A percentile compares a stretch with the other conserved stretches of the same genome.
phyloP scores from a whole-genome alignment of 164 flowering plant genomes.

The Vitis rotundifolia region DNA sequence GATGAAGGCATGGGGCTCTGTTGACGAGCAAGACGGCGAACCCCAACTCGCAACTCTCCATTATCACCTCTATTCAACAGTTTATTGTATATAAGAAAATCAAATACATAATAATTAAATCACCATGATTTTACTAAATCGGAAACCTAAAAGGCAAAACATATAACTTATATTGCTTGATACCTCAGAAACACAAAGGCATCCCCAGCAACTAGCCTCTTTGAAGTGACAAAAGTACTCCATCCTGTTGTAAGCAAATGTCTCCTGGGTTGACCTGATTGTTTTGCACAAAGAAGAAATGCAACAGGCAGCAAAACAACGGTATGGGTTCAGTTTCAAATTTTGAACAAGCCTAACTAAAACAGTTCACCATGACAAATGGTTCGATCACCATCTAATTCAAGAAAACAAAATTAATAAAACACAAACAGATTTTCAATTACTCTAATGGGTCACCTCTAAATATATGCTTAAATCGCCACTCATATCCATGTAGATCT shows the following conservation, averaged over 20 bases:
- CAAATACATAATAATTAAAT: background rate
- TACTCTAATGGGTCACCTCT: slow-evolving; percentile 38
- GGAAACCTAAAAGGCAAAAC: background rate
- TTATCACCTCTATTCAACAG: slow-evolving; percentile 35
- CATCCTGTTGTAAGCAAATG: slow-evolving; percentile 77
- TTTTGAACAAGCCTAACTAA: background rate
- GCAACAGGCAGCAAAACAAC: background rate
- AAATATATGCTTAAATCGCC: slow-evolving; percentile 73
- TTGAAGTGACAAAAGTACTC: slow-evolving; percentile 73
- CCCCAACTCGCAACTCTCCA: slow-evolving; percentile 70
- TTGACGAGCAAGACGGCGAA: slow-evolving; percentile 56
- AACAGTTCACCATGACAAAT: background rate
- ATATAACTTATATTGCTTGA: background rate
- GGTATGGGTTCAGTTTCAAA: too few species aligned
- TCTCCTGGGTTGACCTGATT: slow-evolving; percentile 68
- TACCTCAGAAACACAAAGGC: slow-evolving; percentile 72
- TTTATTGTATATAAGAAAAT: background rate
- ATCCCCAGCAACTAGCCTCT: slow-evolving; percentile 71
- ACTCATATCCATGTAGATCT: slow-evolving; percentile 74
- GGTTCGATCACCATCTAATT: background rate
- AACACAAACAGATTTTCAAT: background rate
- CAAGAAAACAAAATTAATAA: background rate
- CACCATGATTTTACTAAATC: too few species aligned
- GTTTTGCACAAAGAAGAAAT: background rate
- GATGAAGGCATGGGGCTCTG: slow-evolving; percentile 64